Evolutionary conservation across 2,329 filamentous ascomycete species (phyloP).

Genomic region (Xylaria sp.): DNA sequence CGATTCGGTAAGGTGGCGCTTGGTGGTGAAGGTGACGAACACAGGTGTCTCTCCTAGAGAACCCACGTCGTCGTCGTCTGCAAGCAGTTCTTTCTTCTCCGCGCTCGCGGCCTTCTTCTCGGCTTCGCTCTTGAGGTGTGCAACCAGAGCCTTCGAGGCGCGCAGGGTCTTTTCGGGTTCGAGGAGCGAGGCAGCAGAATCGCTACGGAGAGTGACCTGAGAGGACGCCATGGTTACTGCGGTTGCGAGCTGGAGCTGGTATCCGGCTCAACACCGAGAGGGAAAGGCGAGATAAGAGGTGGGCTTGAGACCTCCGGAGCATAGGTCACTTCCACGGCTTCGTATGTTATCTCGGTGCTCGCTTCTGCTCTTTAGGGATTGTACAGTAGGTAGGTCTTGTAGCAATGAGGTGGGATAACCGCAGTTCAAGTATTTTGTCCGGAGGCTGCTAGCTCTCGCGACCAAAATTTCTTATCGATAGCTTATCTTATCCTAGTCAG

Average conservation of each 20-base stretch:
- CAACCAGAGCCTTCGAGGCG: constrained; percentile 71
- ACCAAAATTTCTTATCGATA: constrained; percentile 42
- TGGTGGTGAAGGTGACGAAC: constrained; percentile 73
- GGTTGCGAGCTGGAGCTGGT: constrained; percentile 1
- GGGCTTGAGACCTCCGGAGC: background rate
- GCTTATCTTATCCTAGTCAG: constrained; percentile 18
- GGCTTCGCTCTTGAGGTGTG: constrained; percentile 69
- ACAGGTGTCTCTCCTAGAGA: constrained; percentile 63
- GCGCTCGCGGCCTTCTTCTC: constrained; percentile 59
- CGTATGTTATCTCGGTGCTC: constrained; percentile 8
- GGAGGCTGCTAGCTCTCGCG: constrained; percentile 15
- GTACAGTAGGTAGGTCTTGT: background rate
- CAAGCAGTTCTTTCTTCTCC: constrained; percentile 68
- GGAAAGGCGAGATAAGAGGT: background rate
- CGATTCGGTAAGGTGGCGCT: constrained; percentile 76
- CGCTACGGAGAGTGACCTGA: constrained; percentile 49
- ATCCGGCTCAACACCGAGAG: background rate
- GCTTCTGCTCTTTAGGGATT: constrained; percentile 6
- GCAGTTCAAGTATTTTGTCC: constrained; percentile 16
- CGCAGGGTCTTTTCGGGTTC: constrained; percentile 63
- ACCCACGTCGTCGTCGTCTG: constrained; percentile 58
- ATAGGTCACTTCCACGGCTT: background rate
- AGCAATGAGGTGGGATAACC: constrained; percentile 28
- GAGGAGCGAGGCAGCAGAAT: constrained; percentile 49
- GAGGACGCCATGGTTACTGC: constrained; percentile 49